Conservation (phyloP, 176 grass and related monocot genomes). For the Triticum timopheevii region DNA sequence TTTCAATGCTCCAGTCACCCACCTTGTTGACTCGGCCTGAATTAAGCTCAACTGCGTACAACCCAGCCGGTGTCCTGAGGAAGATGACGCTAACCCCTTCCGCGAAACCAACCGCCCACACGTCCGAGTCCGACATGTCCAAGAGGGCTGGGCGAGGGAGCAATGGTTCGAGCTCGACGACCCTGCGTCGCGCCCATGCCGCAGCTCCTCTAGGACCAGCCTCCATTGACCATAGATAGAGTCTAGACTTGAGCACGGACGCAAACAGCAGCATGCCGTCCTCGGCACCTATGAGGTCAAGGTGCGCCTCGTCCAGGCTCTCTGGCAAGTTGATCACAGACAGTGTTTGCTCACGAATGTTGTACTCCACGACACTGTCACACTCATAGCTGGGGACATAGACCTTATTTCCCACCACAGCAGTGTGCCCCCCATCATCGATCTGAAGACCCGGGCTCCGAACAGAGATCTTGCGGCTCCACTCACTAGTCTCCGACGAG, state of each 20-base stretch:
- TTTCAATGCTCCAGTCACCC: not conserved
- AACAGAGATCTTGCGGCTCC: not conserved
- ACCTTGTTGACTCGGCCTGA: not conserved
- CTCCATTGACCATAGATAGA: not conserved
- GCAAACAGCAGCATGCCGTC: not conserved
- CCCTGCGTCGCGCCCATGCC: not conserved
- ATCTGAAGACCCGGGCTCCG: too few species aligned
- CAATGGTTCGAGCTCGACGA: not conserved
- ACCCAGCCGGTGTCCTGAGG: not conserved
- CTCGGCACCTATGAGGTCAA: not conserved
- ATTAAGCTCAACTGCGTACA: not conserved
- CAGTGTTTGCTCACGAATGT: not conserved
- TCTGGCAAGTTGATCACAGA: not conserved
- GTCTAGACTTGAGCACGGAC: not conserved
- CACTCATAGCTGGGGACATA: not conserved
- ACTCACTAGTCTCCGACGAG: not conserved
- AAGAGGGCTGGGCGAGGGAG: not conserved
- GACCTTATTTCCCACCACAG: not conserved
- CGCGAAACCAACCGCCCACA: not conserved
- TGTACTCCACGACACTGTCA: not conserved
- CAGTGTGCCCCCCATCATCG: not conserved
- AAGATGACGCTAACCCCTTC: not conserved
- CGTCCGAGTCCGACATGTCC: not conserved
- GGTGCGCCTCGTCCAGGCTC: rapidly evolving
- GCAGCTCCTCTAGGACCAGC: not conserved